A percentile compares a stretch with the other conserved stretches of the same genome.
phyloP scores from a whole-genome alignment of 768 basidiomycete species.

The Termitomyces eurrhizus region DNA sequence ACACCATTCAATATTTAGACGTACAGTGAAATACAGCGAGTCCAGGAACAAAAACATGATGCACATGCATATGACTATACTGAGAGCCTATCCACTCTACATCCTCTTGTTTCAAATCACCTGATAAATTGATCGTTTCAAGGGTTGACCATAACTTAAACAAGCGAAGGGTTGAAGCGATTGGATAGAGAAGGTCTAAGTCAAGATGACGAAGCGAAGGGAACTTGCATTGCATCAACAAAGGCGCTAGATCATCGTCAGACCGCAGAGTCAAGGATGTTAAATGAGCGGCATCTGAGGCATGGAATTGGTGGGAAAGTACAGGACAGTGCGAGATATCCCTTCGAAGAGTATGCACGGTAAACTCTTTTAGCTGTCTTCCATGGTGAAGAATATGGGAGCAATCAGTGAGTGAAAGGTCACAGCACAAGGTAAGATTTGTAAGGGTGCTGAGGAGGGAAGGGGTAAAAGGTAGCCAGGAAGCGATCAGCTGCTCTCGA shows the following conservation, averaged over 20 bases:
- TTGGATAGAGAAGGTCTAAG: background rate
- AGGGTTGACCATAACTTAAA: background rate
- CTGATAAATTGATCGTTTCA: background rate
- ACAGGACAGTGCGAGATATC: background rate
- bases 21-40: background rate
- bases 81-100: background rate
- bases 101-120: background rate
- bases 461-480: conserved; percentile 11
- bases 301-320: background rate
- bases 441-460: conserved; percentile 3
- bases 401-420: background rate
- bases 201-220: conserved; percentile 2
- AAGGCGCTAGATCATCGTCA: background rate
- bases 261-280: background rate
- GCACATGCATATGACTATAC: background rate
- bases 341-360: background rate
- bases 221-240: background rate
- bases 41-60: background rate
- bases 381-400: background rate
- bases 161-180: background rate
- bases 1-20: background rate
- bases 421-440: conserved; percentile 1
- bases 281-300: background rate
- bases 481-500: conserved; percentile 3
- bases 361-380: background rate